Evolutionary conservation across 371 early-diverging fungal species (phyloP), one percentile per base, ranked within the genome.

Genomic region (Mortierella sp.): DNA sequence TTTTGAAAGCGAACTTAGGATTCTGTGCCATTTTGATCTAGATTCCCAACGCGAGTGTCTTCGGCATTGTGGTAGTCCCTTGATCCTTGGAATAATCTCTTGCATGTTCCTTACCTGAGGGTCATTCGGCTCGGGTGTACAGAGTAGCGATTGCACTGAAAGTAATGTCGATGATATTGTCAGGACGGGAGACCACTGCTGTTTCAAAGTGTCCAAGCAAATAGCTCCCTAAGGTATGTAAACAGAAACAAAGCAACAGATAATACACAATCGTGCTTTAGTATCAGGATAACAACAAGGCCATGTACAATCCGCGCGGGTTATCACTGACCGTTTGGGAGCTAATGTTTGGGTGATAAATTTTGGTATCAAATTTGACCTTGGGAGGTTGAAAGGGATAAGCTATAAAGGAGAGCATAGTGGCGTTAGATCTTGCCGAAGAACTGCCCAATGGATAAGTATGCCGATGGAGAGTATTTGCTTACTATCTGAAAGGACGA

Each of bases 311-410:
- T n/a, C n/a, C n/a, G n/a, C n/a, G n/a, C 8, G 21, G 9, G 24
- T 37, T 24, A 3, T 7, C 41, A 53, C 73, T 70, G 64, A 85
- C 85, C n/a, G 86, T 86, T 65, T 84, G 83, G 0, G 86, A 86
- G 49, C 83, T 83, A 49, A 86, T 59, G 54, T 86, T 86, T 0
- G 87, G 86, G 53, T 86, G 86, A 48, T 83, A 85, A 1, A 86
- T 70, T 28, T 70, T 78, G 27, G 82, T 87, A 21, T 82, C 79
- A 46, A 87, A 87, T 31, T 84, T 82, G 60, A 85, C 73, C 26
- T 80, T 69, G 26, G 87, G 86, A 28, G 86, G 84, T 32, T 75
- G 64, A 60, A 86, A 85, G 4, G 87, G 87, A 54, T 84, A 86
- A 1, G 70, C 79, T 58, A 30, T 7, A 23, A 27, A n/a, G 57